Evolutionary conservation across 768 basidiomycete genomes (phyloP), one percentile per base, ranked within the genome.

Genomic region (Termitomyces sp.): DNA sequence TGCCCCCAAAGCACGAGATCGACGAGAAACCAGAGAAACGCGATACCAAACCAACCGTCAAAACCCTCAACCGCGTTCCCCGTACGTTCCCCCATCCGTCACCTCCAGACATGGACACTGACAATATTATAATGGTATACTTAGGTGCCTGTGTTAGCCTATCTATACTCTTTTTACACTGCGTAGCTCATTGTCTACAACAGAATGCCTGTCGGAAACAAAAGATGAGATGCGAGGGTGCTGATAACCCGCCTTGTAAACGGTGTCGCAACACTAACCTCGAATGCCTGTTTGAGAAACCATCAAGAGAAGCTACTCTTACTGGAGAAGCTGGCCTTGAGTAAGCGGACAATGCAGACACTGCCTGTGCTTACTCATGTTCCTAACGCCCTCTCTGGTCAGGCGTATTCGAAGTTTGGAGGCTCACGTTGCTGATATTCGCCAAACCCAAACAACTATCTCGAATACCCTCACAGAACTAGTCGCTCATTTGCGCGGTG

Each of bases 151-250:
- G 91, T 66, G 91, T 93, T 71, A 72, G 83, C 37, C 17, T 43
- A 6, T 45, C 32, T 37, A 16, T 41, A 21, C 25, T 57, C 29
- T 46, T n/a, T n/a, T 58, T 37, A 46, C 44, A 32, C 35, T 56
- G 16, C 53, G 56, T 50, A 49, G 53, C 54, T 58, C 23, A 64
- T 63, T 49, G 57, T 31, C 29, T 59, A 31, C 52, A 41, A 41
- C 69, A 95, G 92, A 95, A 95, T 85, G 91, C 93, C 17, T 96
- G 95, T 72, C 80, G 95, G 64, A 91, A 93, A 67, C 94, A 95
- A 78, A 97, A 97, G 76, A 97, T 97, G 95, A 81, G 94, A 64
- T 98, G 95, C 68, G 93, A 95, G 71, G 94, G 93, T 1, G 95
- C 94, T 16, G 95, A 97, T 69, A 94, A 92, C 65, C 95, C 95